Evolutionary conservation across 768 basidiomycete species (phyloP).

Genomic region (Russula sp.): DNA sequence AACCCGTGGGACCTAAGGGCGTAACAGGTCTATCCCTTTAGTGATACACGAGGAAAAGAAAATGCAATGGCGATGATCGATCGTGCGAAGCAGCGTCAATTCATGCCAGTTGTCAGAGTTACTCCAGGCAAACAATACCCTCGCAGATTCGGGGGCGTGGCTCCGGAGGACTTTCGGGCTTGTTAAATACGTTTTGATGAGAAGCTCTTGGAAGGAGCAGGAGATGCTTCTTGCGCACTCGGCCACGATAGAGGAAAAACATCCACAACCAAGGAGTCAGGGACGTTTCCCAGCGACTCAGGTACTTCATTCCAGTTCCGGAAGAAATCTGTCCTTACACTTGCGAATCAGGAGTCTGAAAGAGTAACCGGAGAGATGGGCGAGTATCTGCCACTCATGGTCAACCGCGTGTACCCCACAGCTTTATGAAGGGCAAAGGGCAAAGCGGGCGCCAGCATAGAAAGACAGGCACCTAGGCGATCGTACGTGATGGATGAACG

Average conservation of each 20-base stretch:
- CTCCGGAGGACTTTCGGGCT: not conserved
- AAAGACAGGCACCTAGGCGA: not conserved
- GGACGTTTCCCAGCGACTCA: not conserved
- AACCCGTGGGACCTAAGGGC: not conserved
- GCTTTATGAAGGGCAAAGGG: not conserved
- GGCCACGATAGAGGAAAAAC: not conserved
- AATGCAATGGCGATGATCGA: not conserved
- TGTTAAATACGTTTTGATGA: not conserved
- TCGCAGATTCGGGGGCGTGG: not conserved
- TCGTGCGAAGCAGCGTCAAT: not conserved
- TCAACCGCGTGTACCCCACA: not conserved
- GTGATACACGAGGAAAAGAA: not conserved
- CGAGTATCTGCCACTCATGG: not conserved
- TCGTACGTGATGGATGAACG: not conserved
- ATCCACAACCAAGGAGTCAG: not conserved
- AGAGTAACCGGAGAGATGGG: not conserved
- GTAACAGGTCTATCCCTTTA: too few species aligned
- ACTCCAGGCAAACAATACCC: not conserved
- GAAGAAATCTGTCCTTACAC: too few species aligned
- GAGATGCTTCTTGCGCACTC: not conserved
- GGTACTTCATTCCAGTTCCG: not conserved
- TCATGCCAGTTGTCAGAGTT: not conserved
- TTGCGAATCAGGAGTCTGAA: not conserved
- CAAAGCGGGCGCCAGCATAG: not conserved
- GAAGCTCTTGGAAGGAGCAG: not conserved